phyloP scores from a whole-genome alignment of 2,329 filamentous ascomycete genomes.

The Podosphaera xanthii region DNA sequence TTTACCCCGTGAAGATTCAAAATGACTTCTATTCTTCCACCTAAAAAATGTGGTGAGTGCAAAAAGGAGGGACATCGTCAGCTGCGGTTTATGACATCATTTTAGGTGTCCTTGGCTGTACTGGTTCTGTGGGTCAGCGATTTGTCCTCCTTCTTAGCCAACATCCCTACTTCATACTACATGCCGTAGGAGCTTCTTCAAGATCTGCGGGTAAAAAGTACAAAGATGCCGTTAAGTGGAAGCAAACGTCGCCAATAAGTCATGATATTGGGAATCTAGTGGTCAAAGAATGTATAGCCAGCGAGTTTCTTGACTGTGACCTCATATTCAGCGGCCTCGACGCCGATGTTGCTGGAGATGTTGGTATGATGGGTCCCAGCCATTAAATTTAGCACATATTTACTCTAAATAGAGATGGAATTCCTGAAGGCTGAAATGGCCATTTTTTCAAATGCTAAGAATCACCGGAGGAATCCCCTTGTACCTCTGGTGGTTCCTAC shows the following conservation, averaged over 20 bases:
- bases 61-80: background rate
- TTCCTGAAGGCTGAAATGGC: conserved; percentile 74
- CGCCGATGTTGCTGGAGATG: conserved; percentile 74
- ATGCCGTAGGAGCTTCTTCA: conserved; percentile 73
- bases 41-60: conserved; percentile 28
- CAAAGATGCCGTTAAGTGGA: conserved; percentile 85
- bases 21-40: conserved; percentile 20
- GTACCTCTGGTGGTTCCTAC: conserved; percentile 89
- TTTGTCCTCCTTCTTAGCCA: conserved; percentile 81
- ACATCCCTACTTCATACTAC: conserved; percentile 68
- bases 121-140: conserved; percentile 82
- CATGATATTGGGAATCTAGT: conserved; percentile 53
- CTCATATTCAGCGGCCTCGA: conserved; percentile 85
- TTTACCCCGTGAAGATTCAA: too few relatives aligned
- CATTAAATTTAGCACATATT: background rate
- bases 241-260: conserved; percentile 69
- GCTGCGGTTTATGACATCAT: background rate
- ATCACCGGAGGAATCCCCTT: conserved; percentile 74
- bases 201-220: conserved; percentile 85
- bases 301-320: conserved; percentile 73
- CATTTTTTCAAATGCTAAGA: conserved; percentile 95
- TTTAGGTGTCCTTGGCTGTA: conserved; percentile 65
- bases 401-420: conserved; percentile 43
- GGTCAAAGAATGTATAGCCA: conserved; percentile 63
- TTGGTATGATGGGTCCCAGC: conserved; percentile 31